phyloP scores from a whole-genome alignment of 495 filamentous ascomycete species.

The Saxophila tyrrhenica region DNA sequence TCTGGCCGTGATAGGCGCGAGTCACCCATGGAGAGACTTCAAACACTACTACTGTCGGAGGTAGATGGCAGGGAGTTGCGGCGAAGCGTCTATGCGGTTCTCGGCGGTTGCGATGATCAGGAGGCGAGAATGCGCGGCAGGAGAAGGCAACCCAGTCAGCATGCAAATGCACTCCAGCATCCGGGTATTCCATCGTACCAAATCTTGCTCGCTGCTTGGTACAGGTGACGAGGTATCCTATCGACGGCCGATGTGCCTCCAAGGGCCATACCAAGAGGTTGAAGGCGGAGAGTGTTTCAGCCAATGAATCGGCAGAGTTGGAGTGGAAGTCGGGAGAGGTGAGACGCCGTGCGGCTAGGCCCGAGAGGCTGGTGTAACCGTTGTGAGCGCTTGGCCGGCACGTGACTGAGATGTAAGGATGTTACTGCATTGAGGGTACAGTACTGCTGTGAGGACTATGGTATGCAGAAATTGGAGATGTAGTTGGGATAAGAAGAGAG shows the following conservation, averaged over 20 bases:
- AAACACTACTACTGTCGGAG: not conserved
- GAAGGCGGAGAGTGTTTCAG: not conserved
- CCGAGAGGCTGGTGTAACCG: too few relatives aligned
- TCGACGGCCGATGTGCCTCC: not conserved
- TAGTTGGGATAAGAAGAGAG: too few relatives aligned
- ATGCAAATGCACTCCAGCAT: not conserved
- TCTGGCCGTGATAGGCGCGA: not conserved
- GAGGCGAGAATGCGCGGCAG: not conserved
- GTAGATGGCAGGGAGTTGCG: not conserved
- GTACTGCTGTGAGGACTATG: too few relatives aligned
- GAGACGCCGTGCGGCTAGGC: too few relatives aligned
- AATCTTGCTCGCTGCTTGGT: not conserved
- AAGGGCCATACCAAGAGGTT: not conserved
- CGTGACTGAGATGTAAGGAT: too few relatives aligned
- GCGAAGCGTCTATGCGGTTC: not conserved
- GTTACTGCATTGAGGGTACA: too few relatives aligned
- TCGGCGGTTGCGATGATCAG: not conserved
- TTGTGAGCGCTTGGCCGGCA: too few relatives aligned
- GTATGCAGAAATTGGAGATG: too few relatives aligned
- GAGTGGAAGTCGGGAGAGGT: not conserved
- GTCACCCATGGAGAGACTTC: not conserved
- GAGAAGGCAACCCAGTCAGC: not conserved
- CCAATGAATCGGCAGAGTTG: not conserved
- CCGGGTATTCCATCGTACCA: not conserved
- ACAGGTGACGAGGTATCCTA: not conserved